These are phyloP conservation scores for Boletus coccyginus DNA, from an alignment of 768 basidiomycete genomes.

Conservation along the genomic window DNA sequence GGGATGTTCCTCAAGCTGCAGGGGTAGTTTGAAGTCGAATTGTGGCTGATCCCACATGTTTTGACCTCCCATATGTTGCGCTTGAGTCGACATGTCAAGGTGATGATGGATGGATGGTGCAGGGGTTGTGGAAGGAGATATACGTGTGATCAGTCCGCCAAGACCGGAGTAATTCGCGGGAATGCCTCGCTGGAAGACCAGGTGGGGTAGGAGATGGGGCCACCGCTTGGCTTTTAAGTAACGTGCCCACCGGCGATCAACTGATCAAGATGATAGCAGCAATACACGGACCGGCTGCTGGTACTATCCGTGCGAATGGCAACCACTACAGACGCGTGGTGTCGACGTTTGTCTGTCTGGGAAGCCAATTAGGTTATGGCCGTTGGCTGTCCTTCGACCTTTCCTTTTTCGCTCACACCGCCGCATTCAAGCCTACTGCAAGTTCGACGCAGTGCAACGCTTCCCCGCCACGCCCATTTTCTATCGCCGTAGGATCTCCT, in stretches of 20 bases:
- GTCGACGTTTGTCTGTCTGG: background rate
- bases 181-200: background rate
- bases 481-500: background rate
- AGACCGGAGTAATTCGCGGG: background rate
- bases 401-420: background rate
- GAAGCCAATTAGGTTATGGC: background rate
- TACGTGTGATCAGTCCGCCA: conserved; percentile 3
- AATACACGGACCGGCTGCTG: conserved; percentile 8
- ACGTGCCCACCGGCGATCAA: conserved; percentile 4
- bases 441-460: background rate
- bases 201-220: background rate
- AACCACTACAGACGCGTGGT: background rate
- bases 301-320: conserved; percentile 1
- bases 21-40: conserved; percentile 14
- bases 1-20: conserved; percentile 29
- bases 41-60: conserved; percentile 19
- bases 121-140: background rate
- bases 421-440: background rate
- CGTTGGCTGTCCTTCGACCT: background rate
- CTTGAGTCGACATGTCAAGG: conserved; percentile 24
- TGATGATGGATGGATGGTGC: background rate
- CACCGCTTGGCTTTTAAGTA: conserved; percentile 1
- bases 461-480: background rate
- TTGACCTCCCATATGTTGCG: conserved; percentile 8
- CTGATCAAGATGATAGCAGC: background rate